A percentile compares a stretch with the other conserved stretches of the same genome.
phyloP scores from a whole-genome alignment of 148 eudicot species.

The Salicornia ramosissima region DNA sequence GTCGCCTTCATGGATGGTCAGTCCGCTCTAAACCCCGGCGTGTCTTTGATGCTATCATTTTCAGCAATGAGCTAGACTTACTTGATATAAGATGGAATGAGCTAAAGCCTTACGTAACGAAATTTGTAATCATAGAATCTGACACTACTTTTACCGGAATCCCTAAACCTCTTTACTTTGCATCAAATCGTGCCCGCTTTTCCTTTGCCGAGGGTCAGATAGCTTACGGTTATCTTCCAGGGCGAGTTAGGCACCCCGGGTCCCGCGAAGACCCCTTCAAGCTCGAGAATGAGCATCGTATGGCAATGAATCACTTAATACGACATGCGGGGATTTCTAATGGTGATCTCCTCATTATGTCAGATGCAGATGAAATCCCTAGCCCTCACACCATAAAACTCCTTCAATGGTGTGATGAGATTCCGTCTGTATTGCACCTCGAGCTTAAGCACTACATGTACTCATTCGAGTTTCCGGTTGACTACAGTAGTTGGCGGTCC shows the following conservation, averaged over 20 bases:
- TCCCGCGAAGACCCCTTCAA: conserved; percentile 51
- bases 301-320: conserved; percentile 56
- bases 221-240: conserved; percentile 52
- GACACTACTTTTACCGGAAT: conserved; percentile 84
- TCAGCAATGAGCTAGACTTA: conserved; percentile 82
- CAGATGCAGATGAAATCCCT: conserved; percentile 87
- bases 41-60: conserved; percentile 70
- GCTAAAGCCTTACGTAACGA: conserved; percentile 63
- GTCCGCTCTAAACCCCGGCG: conserved; percentile 64
- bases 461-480: conserved; percentile 86
- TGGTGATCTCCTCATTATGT: conserved; percentile 73
- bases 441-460: conserved; percentile 74
- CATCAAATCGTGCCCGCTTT: conserved; percentile 44
- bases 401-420: conserved; percentile 78
- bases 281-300: conserved; percentile 56
- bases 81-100: conserved; percentile 85
- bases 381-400: conserved; percentile 71
- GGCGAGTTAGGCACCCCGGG: conserved; percentile 26
- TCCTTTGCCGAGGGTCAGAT: conserved; percentile 60
- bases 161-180: conserved; percentile 67
- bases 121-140: conserved; percentile 72
- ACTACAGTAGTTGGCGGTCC: conserved; percentile 86
- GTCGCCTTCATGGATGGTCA: conserved; percentile 81
- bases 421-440: conserved; percentile 62
- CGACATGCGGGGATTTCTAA: conserved; percentile 47